Evolutionary conservation across 495 filamentous ascomycete species (phyloP), one percentile per base, ranked within the genome.

Genomic region (Penicillium subrubescens): DNA sequence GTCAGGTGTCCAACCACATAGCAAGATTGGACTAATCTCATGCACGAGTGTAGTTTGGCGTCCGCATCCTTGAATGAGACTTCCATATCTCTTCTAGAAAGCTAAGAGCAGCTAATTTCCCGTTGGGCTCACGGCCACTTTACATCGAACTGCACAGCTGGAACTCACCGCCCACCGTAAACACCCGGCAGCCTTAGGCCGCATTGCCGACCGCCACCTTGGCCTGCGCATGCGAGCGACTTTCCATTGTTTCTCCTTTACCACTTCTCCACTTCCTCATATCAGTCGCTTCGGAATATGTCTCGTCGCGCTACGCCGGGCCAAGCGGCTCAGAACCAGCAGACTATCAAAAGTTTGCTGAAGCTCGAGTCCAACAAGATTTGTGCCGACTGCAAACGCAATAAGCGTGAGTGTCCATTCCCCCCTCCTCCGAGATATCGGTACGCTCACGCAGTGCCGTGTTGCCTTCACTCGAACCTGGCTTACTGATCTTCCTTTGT

Each of bases 341-440:
- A 89, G 73, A 93, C 91, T 14, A 93, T 99, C 77, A 98, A 98
- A 81, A 90, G 79, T 67, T 84, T 99, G 62, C 78, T 97, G 79
- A 98, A 98, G 80, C 82, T 98, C 63, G 94, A 97, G 70, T 76
- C 84, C 61, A 99, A 99, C 81, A 98, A 97, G 81, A 88, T 88
- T 72, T 99, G 95, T 84, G 95, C 95, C 43, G 95, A 99, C 73
- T 99, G 95, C 85, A 99, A 99, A 83, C 87, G 92, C 75, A 98
- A 97, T 77, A 98, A 98, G 74, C 95, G 94, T 96, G 72, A 73
- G 90, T 83, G 37, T 39, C 62, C 63, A 44, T 56, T 53, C 21
- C 27, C 43, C 61, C 64, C 62, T 27, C 57, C 65, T 66, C 59
- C 65, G n/a, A 59, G 41, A 57, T 33, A 2, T 17, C 8, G 25